These are phyloP conservation scores for Hypomontagnella submonticulosa DNA, from an alignment of 495 filamentous ascomycete species.

Conservation along the genomic window DNA sequence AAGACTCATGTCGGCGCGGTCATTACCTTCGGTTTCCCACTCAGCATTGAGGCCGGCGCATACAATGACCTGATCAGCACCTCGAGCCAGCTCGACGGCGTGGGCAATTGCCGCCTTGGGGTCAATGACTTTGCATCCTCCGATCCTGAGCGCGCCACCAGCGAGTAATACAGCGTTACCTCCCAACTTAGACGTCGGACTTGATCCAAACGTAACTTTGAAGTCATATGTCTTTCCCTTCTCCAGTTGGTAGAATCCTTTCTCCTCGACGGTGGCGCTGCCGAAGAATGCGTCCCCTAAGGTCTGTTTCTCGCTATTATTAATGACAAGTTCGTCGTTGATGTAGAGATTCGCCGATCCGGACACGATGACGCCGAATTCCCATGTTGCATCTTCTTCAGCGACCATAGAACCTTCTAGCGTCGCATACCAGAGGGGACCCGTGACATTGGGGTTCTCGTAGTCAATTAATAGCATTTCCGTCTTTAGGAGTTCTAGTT, in stretches of 20 bases:
- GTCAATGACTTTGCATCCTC: constrained; percentile 67
- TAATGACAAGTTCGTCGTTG: constrained; percentile 72
- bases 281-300: constrained; percentile 72
- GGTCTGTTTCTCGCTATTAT: constrained; percentile 71
- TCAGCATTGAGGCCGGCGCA: constrained; percentile 76
- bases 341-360: constrained; percentile 74
- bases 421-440: constrained; percentile 67
- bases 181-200: constrained; percentile 69
- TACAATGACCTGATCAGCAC: constrained; percentile 74
- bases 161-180: constrained; percentile 65
- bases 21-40: constrained; percentile 80
- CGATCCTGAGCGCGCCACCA: constrained; percentile 73
- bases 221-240: constrained; percentile 71
- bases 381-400: constrained; percentile 61
- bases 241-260: constrained; percentile 63
- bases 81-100: constrained; percentile 70
- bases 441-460: constrained; percentile 65
- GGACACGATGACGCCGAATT: constrained; percentile 73
- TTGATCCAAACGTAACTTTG: constrained; percentile 71
- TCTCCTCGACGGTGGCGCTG: constrained; percentile 69
- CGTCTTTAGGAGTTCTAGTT: constrained; percentile 64
- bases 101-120: constrained; percentile 68
- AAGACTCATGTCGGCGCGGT: constrained; percentile 73
- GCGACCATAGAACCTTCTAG: constrained; percentile 70
- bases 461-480: constrained; percentile 72